phyloP scores from a whole-genome alignment of 2,329 filamentous ascomycete genomes.

The Fusarium sp. region DNA sequence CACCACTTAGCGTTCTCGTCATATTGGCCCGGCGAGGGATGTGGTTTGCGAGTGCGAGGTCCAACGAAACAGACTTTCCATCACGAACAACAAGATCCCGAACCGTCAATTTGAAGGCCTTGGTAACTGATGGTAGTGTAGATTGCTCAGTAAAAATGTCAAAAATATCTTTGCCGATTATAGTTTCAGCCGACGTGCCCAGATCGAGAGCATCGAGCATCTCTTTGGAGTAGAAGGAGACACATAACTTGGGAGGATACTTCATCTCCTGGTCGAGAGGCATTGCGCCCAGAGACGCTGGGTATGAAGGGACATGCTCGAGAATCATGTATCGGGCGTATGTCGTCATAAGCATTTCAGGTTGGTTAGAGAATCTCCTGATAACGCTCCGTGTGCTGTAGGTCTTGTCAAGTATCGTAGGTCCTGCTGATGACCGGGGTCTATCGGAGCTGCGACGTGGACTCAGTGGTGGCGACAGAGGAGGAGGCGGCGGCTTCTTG shows the following conservation, averaged over 20 bases:
- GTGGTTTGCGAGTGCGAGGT: slow-evolving; percentile 44
- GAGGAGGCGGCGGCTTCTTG: slow-evolving; percentile 39
- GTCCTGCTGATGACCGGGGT: slow-evolving; percentile 39
- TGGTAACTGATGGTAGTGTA: slow-evolving; percentile 55
- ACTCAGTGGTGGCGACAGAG: slow-evolving; percentile 40
- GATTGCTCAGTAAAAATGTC: slow-evolving; percentile 62
- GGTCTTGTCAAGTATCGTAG: slow-evolving; percentile 35
- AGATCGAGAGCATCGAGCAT: slow-evolving; percentile 60
- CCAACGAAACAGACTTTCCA: slow-evolving; percentile 50
- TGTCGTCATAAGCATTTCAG: slow-evolving; percentile 38
- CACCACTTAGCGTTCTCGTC: slow-evolving; percentile 25
- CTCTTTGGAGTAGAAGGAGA: slow-evolving; percentile 59
- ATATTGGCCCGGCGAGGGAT: slow-evolving; percentile 42
- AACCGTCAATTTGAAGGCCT: slow-evolving; percentile 57
- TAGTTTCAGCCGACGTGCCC: slow-evolving; percentile 47
- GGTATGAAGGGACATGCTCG: slow-evolving; percentile 42
- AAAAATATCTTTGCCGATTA: slow-evolving; percentile 63
- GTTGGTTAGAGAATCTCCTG: slow-evolving; percentile 33
- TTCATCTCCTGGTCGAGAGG: slow-evolving; percentile 43
- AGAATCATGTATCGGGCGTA: slow-evolving; percentile 49
- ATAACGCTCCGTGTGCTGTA: slow-evolving; percentile 43
- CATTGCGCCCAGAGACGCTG: slow-evolving; percentile 39
- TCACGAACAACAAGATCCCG: slow-evolving; percentile 51
- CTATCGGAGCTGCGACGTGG: slow-evolving; percentile 42
- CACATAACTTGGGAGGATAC: slow-evolving; percentile 49